These are phyloP conservation scores for Ustilago loliicola DNA, from an alignment of 1,284 basidiomycete species.

Conservation along the genomic window DNA sequence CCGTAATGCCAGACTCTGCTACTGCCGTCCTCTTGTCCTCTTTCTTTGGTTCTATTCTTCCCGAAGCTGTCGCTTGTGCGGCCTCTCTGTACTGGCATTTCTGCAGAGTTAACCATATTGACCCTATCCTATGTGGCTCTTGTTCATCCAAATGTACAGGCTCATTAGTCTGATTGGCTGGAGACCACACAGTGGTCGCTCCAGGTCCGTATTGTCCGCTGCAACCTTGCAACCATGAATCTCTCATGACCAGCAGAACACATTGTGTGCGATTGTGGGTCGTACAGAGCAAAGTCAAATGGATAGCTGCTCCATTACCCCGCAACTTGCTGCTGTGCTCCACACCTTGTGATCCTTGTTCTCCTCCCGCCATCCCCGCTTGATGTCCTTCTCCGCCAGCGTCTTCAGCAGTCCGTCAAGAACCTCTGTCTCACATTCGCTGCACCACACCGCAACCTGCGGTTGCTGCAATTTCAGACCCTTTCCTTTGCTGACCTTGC, in stretches of 20 bases:
- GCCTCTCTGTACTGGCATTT: not conserved
- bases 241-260: too few relatives aligned
- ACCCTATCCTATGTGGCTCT: not conserved
- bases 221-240: not conserved
- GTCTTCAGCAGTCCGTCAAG: not conserved
- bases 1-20: slow-evolving; percentile 18
- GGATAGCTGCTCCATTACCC: too few relatives aligned
- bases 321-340: too few relatives aligned
- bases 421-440: not conserved
- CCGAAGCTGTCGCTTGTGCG: not conserved
- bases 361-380: too few relatives aligned
- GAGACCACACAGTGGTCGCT: not conserved
- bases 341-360: too few relatives aligned
- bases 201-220: not conserved
- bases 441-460: too few relatives aligned
- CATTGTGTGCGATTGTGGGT: too few relatives aligned
- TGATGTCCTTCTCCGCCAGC: too few relatives aligned
- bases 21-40: slow-evolving; percentile 2
- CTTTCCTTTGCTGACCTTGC: not conserved
- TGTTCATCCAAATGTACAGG: not conserved
- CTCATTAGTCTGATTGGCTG: not conserved
- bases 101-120: not conserved
- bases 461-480: too few relatives aligned
- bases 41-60: too few relatives aligned
- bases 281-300: too few relatives aligned